Base-by-base conservation (phyloP, 2,329 filamentous ascomycete species). In the Dactylella cylindrospora region DNA sequence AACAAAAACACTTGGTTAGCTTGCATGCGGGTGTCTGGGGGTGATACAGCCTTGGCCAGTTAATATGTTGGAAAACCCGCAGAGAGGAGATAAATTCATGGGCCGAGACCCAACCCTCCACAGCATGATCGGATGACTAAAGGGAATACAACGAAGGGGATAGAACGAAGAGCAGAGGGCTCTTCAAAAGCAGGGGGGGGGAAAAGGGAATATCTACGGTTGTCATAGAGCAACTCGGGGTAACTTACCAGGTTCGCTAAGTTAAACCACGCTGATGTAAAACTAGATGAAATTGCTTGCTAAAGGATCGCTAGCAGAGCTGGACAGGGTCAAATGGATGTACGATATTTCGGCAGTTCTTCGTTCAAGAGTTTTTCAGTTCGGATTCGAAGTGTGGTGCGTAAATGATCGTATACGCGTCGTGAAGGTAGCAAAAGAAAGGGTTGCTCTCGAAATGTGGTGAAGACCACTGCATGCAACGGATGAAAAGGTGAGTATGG, bases 391-490 rank as follows among this genome's bases (percentile, higher is more conserved):
- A 40, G 49, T 38, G 57, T 62, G 49, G 57, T 62, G 57, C 57
- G 57, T 62, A 62, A 62, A 62, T 62, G 57, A 62, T 62, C 57
- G 32, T 62, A 62, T 62, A 62, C 57, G 57, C 57, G 57, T 62
- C 57, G 57, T 62, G 49, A 62, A 40, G 49, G 33, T n/a, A n/a
- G n/a, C n/a, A n/a, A n/a, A 49, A 31, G 40, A 47, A 46, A 32
- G 39, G 31, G 36, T 50, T 41, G 57, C 13, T 49, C 36, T 38
- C n/a, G 43, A 39, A 43, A 50, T 54, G 57, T 62, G 57, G 57
- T 62, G 57, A 62, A 62, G 57, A 62, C 57, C 57, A 62, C 57
- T 53, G 49, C 49, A 43, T 41, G 44, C 41, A 38, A 47, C 32
- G 33, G 33, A 35, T 32, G 29, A 54, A 39, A 39, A 26, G 35